phyloP scores from a whole-genome alignment of 2,329 filamentous ascomycete genomes.

The Sclerotinia borealis region DNA sequence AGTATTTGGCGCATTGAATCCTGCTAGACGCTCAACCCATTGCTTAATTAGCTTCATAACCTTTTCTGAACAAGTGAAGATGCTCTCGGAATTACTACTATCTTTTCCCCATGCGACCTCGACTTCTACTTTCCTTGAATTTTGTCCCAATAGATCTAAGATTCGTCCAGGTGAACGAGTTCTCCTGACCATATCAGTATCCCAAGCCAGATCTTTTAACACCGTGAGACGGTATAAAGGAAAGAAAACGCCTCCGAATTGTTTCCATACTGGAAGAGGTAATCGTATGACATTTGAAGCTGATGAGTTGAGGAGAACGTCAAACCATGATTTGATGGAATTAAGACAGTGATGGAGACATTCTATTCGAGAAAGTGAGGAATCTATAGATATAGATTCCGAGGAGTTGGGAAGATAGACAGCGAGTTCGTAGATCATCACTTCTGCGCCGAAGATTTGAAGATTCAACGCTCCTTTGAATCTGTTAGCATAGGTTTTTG shows the following conservation, averaged over 20 bases:
- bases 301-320: not conserved
- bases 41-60: not conserved
- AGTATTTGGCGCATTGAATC: not conserved
- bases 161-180: not conserved
- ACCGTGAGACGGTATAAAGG: not conserved
- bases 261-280: not conserved
- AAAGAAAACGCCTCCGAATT: not conserved
- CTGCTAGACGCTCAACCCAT: not conserved
- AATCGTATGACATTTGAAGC: not conserved
- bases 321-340: slow-evolving; percentile 2
- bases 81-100: not conserved
- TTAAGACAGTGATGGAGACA: not conserved
- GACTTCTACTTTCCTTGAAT: not conserved
- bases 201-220: not conserved
- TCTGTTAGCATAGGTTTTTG: not conserved
- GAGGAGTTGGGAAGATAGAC: slow-evolving; percentile 1
- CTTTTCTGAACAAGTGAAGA: slow-evolving; percentile 5
- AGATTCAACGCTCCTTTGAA: not conserved
- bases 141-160: not conserved
- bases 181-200: not conserved
- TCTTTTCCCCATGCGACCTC: not conserved
- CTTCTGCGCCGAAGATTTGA: not conserved
- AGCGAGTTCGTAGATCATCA: slow-evolving; percentile 1
- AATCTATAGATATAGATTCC: not conserved
- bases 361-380: not conserved